Evolutionary conservation across 495 filamentous ascomycete genomes (phyloP), one percentile per base, ranked within the genome.

Genomic region (Penicillium manginii): DNA sequence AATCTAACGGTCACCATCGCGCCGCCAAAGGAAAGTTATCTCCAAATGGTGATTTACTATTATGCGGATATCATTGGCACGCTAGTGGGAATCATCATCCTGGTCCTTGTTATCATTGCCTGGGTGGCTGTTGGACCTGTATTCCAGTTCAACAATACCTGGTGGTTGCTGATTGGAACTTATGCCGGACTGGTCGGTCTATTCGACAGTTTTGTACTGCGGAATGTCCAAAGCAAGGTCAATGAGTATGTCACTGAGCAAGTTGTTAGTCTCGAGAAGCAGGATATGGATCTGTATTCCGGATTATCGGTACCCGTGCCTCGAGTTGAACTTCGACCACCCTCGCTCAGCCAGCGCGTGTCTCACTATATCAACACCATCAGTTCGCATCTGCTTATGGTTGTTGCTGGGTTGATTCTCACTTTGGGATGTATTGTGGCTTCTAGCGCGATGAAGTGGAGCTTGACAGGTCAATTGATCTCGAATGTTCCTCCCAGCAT

Each of bases 121-220:
- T 78, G 75, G 75, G 47, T 65, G 23, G 56, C 61, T 22, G 61
- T 72, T 39, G 73, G 73, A 0, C 65, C 68, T 1, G 32, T 67
- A 29, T 61, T 75, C n/a, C 22, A 68, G 1, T 75, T 67, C 55
- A 63, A 65, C 53, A 61, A 65, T 47, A 73, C 65, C 61, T 78
- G 75, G 75, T 75, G 69, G 71, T 61, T 78, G 0, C 63, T 76
- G 40, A 75, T 75, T 58, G 75, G 75, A 17, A 78, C 73, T 4
- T 78, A 74, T 57, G 72, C 75, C 0, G 75, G 75, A 4, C 64
- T 78, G 9, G 61, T 76, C 35, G 72, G 75, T 11, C 65, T 76
- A 51, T 62, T 73, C 19, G 72, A 76, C 54, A 69, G 70, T 18
- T 76, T 78, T 47, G 70, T 75, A 9, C 62, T 76, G 8, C 67